These are phyloP conservation scores for Agaricus sinodeliciosus DNA, from an alignment of 768 basidiomycete genomes.

Conservation along the genomic window DNA sequence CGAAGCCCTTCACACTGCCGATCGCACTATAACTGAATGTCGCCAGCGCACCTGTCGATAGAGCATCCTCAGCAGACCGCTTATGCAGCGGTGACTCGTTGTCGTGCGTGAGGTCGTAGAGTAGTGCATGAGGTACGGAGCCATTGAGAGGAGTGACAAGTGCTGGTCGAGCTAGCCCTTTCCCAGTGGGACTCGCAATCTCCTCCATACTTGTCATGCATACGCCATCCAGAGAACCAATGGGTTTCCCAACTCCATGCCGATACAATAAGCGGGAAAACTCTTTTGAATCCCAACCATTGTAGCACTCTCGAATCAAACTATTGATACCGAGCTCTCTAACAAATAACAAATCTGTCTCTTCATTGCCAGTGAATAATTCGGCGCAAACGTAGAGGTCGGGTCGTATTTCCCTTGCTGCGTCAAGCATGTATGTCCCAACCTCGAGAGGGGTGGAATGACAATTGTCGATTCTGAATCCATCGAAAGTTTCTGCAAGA, in stretches of 20 bases:
- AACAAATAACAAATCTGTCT: conserved; percentile 89
- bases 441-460: conserved; percentile 96
- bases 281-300: conserved; percentile 86
- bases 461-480: conserved; percentile 97
- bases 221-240: conserved; percentile 93
- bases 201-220: conserved; percentile 76
- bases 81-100: conserved; percentile 91
- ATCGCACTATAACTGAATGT: conserved; percentile 85
- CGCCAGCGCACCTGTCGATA: conserved; percentile 91
- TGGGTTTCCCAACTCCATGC: conserved; percentile 88
- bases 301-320: conserved; percentile 91
- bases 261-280: conserved; percentile 83
- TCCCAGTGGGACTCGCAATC: conserved; percentile 75
- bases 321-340: conserved; percentile 90
- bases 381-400: conserved; percentile 97
- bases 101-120: conserved; percentile 97
- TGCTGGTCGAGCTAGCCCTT: conserved; percentile 70
- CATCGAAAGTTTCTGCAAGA: conserved; percentile 83
- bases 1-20: conserved; percentile 95
- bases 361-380: conserved; percentile 92
- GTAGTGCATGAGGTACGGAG: conserved; percentile 83
- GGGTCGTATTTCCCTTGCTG: conserved; percentile 81
- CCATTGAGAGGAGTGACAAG: conserved; percentile 78
- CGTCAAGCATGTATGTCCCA: conserved; percentile 93
- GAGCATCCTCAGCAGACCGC: conserved; percentile 88